phyloP scores from a whole-genome alignment of 2,329 filamentous ascomycete genomes.

The Colletotrichum tanaceti region DNA sequence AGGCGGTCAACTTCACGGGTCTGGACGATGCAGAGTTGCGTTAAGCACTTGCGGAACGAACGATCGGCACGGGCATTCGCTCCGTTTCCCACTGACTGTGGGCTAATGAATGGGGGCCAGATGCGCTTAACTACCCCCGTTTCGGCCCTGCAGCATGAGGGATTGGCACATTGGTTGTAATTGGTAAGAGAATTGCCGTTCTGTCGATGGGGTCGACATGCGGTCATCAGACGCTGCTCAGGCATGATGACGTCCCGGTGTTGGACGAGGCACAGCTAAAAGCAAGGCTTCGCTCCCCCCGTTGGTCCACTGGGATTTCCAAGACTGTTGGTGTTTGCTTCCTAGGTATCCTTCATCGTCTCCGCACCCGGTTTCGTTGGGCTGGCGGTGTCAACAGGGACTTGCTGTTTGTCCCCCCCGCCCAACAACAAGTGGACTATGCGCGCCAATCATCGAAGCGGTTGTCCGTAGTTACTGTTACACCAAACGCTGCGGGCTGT shows the following conservation, averaged over 20 bases:
- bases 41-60: background rate
- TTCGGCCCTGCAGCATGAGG: background rate
- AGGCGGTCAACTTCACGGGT: background rate
- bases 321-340: background rate
- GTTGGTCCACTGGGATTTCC: background rate
- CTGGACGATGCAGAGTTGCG: background rate
- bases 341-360: no score
- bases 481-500: background rate
- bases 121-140: background rate
- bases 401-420: background rate
- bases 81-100: background rate
- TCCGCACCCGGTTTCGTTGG: background rate
- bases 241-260: constrained; percentile 26
- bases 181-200: constrained; percentile 8
- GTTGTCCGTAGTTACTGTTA: no score
- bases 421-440: background rate
- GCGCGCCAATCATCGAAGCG: background rate
- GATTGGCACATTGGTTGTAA: no score
- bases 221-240: constrained; percentile 5
- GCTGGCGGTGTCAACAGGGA: no score
- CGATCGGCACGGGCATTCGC: constrained; percentile 12
- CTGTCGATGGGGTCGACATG: constrained; percentile 2
- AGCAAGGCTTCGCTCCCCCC: background rate
- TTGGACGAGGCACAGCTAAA: constrained; percentile 1
- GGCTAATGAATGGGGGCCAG: no score